Percentiles rank a stretch among this genome's conserved stretches.
These are phyloP conservation scores for Penicillium paneum DNA, from an alignment of 2,329 filamentous ascomycete genomes.

Conservation along the genomic window DNA sequence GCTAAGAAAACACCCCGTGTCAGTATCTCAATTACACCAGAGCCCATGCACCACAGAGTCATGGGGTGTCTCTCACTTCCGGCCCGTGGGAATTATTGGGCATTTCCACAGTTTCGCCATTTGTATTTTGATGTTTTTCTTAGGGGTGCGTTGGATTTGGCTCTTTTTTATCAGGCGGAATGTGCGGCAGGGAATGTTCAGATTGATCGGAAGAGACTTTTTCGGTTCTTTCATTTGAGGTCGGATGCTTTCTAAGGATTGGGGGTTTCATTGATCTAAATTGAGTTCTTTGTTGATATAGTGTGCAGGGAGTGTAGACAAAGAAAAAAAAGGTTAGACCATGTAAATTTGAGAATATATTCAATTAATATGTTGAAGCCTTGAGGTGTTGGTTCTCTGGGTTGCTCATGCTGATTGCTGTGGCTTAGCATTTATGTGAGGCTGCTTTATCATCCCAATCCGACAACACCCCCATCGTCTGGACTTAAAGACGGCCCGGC, in stretches of 20 bases:
- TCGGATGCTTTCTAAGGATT: not conserved
- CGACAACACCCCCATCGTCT: too few species aligned
- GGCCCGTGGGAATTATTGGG: not conserved
- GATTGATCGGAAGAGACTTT: not conserved
- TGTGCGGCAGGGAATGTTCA: not conserved
- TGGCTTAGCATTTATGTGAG: too few species aligned
- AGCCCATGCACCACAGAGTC: conserved; percentile 1
- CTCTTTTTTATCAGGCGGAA: not conserved
- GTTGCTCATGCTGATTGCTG: too few species aligned
- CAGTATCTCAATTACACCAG: not conserved
- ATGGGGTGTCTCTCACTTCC: not conserved
- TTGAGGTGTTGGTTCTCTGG: too few species aligned
- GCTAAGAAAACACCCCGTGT: not conserved
- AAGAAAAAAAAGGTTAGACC: too few species aligned
- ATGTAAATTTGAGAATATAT: too few species aligned
- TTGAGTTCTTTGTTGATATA: not conserved
- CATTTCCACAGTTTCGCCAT: not conserved
- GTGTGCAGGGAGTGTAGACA: not conserved
- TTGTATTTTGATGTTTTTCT: not conserved
- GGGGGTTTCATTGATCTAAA: not conserved
- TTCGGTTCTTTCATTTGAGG: not conserved
- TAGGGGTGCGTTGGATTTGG: not conserved
- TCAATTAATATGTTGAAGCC: too few species aligned
- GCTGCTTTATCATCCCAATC: too few species aligned
- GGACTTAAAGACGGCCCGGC: too few species aligned